Percentiles rank a stretch among this genome's conserved stretches.
Evolutionary conservation across 225 moss, liverwort and hornwort genomes (phyloP).

Genomic region (Straminergon stramineum): DNA sequence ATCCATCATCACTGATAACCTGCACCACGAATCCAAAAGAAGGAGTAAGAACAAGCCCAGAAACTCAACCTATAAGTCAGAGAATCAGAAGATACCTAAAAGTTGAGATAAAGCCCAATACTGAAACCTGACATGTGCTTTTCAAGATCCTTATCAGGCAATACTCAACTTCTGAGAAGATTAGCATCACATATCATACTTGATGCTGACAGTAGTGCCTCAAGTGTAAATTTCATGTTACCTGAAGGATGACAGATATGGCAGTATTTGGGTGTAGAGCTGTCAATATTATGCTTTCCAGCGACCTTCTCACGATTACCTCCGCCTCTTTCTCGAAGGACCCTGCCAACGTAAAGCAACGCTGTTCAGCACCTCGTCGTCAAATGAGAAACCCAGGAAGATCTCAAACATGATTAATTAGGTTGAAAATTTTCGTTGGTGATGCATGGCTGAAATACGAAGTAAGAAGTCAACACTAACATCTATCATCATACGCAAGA

Average conservation of each 20-base stretch:
- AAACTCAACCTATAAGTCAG: neutral
- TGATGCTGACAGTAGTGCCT: neutral
- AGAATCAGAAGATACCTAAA: neutral
- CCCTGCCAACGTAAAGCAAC: constrained; percentile 24
- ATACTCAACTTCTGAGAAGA: neutral
- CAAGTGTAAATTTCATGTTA: neutral
- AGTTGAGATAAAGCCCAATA: neutral
- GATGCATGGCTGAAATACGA: neutral
- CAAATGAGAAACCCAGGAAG: neutral
- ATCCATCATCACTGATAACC: constrained; percentile 95
- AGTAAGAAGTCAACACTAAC: neutral
- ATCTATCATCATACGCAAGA: neutral
- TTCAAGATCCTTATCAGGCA: neutral
- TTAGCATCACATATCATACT: neutral
- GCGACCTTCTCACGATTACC: constrained; percentile 62
- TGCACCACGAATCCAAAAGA: constrained; percentile 19
- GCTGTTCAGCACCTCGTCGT: neutral
- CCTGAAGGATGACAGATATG: constrained; percentile 93
- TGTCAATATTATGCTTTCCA: constrained; percentile 67
- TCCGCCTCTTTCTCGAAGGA: constrained; percentile 90
- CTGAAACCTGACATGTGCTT: neutral
- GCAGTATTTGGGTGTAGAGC: constrained; percentile 85
- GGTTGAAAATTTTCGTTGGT: neutral
- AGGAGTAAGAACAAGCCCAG: neutral
- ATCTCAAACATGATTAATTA: neutral